Evolutionary conservation across 768 basidiomycete species (phyloP).

Genomic region (Suillus tomentosus): DNA sequence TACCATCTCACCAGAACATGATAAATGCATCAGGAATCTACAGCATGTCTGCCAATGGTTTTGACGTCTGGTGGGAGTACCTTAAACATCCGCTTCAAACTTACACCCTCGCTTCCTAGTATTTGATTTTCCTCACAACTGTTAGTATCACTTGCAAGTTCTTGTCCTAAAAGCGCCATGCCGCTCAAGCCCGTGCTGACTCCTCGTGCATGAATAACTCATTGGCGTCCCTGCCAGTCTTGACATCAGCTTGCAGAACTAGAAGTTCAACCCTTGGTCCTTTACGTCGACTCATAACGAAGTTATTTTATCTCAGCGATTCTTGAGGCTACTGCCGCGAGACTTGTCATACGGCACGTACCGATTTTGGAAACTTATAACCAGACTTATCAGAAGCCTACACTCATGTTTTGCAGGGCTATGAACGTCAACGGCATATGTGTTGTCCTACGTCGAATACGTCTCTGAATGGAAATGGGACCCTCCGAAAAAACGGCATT

Average conservation of each 20-base stretch:
- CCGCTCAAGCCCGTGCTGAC: slow-evolving; percentile 38
- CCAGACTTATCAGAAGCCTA: slow-evolving; percentile 84
- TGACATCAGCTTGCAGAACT: slow-evolving; percentile 96
- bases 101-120: slow-evolving; percentile 1
- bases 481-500: slow-evolving; percentile 15
- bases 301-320: slow-evolving; percentile 55
- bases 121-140: slow-evolving; percentile 58
- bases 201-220: slow-evolving; percentile 92
- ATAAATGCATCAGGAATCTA: slow-evolving; percentile 97
- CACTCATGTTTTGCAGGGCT: slow-evolving; percentile 94
- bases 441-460: not conserved
- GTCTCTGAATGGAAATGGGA: slow-evolving; percentile 2
- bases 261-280: slow-evolving; percentile 79
- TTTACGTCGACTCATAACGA: slow-evolving; percentile 19
- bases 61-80: slow-evolving; percentile 93
- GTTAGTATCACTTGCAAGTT: slow-evolving; percentile 98
- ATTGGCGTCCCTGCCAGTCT: slow-evolving; percentile 96
- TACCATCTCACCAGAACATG: slow-evolving; percentile 64
- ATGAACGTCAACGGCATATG: slow-evolving; percentile 47
- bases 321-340: slow-evolving; percentile 89
- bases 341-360: slow-evolving; percentile 83
- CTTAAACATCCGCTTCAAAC: slow-evolving; percentile 91
- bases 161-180: slow-evolving; percentile 89
- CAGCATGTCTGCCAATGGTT: slow-evolving; percentile 90
- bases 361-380: slow-evolving; percentile 82